Base-by-base conservation (phyloP, 2,329 filamentous ascomycete genomes). In the Monilinia polystroma region DNA sequence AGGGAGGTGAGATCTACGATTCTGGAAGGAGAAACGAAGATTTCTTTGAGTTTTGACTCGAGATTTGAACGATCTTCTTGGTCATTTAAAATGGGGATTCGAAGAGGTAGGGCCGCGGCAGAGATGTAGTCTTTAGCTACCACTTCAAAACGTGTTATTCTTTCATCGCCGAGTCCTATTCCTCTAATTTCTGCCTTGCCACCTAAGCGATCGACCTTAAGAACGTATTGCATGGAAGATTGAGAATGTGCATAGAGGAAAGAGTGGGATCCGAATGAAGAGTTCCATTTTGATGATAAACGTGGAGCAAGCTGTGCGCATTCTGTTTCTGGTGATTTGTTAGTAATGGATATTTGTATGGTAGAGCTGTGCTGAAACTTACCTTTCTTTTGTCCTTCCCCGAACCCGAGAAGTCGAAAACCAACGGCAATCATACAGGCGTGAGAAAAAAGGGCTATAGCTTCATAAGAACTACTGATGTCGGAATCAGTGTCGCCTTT, bases 231-330 rank as follows among this genome's bases (percentile, higher is more conserved):
- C 85, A 93, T 91, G 20, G 92, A 88, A 0, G 92, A 96, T 76
- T 96, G 91, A 32, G 86, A 82, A 78, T 97, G 93, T 4, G 87
- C 87, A 80, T 98, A 98, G 70, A 93, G 87, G 78, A 98, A 97
- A 66, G 89, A 86, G 76, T 92, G 90, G 18, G 88, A 87, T 69
- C 86, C 86, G 67, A 84, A 84, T 26, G 85, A 85, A 16, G 87
- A 81, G 78, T 97, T 97, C 95, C 95, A 98, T 79, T 87, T 85
- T 20, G 84, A 67, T 0, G 92, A 91, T 2, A 98, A 83, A 43
- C 87, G 83, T 11, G 85, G 86, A 12, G 86, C 83, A 56, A 86
- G 79, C 57, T 82, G 76, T 66, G 84, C 80, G 73, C 86, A 86
- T 74, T 85, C 80, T 41, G 83, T 77, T 75, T 89, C 85, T 86